Base-by-base conservation (phyloP, 2,329 filamentous ascomycete species). In the Plenodomus biglobosus region DNA sequence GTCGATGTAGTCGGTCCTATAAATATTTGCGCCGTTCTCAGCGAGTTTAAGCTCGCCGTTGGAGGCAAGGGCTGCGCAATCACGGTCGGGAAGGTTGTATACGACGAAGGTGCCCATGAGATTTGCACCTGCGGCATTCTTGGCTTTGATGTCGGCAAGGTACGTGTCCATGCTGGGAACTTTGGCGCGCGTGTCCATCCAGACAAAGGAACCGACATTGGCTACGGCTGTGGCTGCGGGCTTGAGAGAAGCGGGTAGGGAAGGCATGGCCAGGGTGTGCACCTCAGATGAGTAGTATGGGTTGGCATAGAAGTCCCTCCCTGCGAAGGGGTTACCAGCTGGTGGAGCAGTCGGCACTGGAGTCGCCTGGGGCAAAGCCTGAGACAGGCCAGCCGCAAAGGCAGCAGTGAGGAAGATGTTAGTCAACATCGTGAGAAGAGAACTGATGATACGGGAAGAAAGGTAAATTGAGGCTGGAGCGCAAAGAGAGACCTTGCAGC, bases 41-140 rank as follows among this genome's bases (percentile, higher is more conserved):
- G 78, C 80, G 48, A 84, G 80, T 17, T 75, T 71, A 38, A 82
- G 78, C 67, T 85, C 83, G 50, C 83, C 83, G 61, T 85, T 85
- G 53, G 82, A 85, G 13, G 83, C 82, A 58, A 81, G 73, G 41
- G 83, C 83, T 13, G 83, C 78, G 61, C 83, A 85, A 64, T 85
- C 83, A 64, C 83, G 80, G 58, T 84, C 82, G 38, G 83, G 83
- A 11, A 85, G 71, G 64, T 85, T 79, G 67, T 85, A 85, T 44
- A 85, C 80, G 45, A 86, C 83, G 44, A 85, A 79, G 1, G 74
- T 75, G 16, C 75, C 77, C 16, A 77, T 74, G 47, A 77, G 73
- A 42, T 65, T 76, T 7, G 76, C 76, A n/a, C 78, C 78, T 20
- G 73, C 76, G 20, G 65, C 69, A 47, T 81, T 80, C 55, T 75